Conservation (phyloP, 169 alveolate species). For the Amoebophrya sp. region DNA sequence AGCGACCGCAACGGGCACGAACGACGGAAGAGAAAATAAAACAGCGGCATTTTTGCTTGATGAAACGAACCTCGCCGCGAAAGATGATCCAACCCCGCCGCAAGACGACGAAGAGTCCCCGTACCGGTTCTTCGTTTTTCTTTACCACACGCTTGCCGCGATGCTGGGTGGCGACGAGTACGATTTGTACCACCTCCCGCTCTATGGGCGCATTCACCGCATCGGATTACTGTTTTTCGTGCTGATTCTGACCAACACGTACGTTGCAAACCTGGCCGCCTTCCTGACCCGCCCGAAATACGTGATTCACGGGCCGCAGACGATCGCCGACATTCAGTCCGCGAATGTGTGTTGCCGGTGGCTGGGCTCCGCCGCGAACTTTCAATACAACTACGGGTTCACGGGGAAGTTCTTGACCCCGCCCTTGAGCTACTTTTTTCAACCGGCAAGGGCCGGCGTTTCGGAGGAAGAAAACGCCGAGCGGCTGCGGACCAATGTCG, state of each 20-base stretch:
- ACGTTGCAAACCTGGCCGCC: not conserved
- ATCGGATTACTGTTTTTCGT: not conserved
- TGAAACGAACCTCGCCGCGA: too few species aligned
- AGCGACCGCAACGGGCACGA: too few species aligned
- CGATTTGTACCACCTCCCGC: conserved; percentile 1
- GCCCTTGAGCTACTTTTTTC: not conserved
- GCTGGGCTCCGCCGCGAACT: not conserved
- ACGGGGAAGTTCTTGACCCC: not conserved
- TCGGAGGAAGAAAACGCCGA: not conserved
- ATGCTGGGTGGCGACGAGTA: not conserved
- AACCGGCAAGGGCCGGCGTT: not conserved
- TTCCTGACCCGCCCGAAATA: not conserved
- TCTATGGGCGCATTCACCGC: not conserved
- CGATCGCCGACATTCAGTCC: not conserved
- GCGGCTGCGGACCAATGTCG: not conserved
- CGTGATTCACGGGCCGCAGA: not conserved
- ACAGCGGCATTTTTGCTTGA: too few species aligned
- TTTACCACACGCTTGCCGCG: not conserved
- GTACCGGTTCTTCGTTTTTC: not conserved
- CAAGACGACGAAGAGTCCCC: too few species aligned
- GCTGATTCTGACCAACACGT: not conserved
- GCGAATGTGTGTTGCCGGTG: not conserved
- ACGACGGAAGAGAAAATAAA: too few species aligned
- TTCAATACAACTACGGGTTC: not conserved
- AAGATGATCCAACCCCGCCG: too few species aligned